A percentile compares a stretch with the other conserved stretches of the same genome.
Conservation (phyloP, 345 rosid genomes). For the Populus pruinosa region DNA sequence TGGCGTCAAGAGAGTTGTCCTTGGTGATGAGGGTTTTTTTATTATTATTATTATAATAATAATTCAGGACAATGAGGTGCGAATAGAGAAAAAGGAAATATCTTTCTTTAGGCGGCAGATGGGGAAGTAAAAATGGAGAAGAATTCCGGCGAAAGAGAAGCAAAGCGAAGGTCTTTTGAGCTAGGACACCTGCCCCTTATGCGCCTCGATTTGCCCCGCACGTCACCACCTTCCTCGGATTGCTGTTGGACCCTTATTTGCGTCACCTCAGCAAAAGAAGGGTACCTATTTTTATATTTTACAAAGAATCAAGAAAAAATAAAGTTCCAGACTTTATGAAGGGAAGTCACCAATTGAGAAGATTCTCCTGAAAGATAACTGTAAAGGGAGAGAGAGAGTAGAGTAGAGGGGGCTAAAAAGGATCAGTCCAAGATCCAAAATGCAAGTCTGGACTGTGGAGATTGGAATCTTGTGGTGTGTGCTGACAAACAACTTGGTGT, state of each 20-base stretch:
- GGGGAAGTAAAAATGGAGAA: constrained; percentile 5
- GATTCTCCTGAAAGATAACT: background rate
- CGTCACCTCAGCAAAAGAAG: background rate
- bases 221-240: constrained; percentile 24
- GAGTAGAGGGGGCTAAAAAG: constrained; percentile 10
- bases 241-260: constrained; percentile 11
- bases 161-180: constrained; percentile 21
- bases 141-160: constrained; percentile 7
- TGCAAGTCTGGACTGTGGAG: background rate
- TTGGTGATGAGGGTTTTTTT: background rate
- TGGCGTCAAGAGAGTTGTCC: constrained; percentile 23
- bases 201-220: constrained; percentile 34
- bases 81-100: background rate
- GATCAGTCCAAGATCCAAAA: constrained; percentile 21
- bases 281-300: background rate
- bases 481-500: background rate
- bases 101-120: constrained; percentile 1
- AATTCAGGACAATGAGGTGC: background rate
- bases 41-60: background rate
- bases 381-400: constrained; percentile 1
- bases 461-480: constrained; percentile 25
- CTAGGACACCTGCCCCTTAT: constrained; percentile 43
- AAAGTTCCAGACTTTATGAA: background rate
- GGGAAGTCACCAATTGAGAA: background rate
- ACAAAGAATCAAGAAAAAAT: background rate